Evolutionary conservation across 2,329 filamentous ascomycete species (phyloP), one percentile per base, ranked within the genome.

Genomic region (Madurella mycetomatis): DNA sequence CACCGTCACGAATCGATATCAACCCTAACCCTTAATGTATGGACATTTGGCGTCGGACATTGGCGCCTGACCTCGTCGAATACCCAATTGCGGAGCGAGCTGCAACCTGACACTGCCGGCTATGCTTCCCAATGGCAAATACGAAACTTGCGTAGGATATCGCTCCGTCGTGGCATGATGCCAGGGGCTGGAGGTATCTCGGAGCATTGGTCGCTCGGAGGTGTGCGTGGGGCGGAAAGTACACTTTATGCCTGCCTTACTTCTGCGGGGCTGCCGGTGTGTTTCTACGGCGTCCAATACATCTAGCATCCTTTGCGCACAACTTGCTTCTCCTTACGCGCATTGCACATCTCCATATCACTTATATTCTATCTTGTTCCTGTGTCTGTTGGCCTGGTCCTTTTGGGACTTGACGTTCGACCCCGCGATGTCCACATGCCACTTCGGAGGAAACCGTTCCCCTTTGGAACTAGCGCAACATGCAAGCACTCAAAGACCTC

Each of bases 401-500:
- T 25, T 7, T 25, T 11, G 13, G 11, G 34, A 7, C 31, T 34
- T 34, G 15, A 41, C 17, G 39, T 41, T 17, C 13, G 13, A 16
- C 39, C 39, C 39, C 39, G 15, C n/a, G 15, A 41, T 9, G 34
- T 15, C 34, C 11, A 37, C 34, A 37, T 37, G 34, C 34, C 34
- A 12, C 13, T 37, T 11, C 11, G 17, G 17, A 16, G 9, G 2
- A 13, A 7, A 11, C 16, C 43, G 25, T 52, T 41, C 15, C 42
- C 34, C 9, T 42, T 41, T 42, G n/a, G 31, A 32, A 37, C 16
- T 52, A 48, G 51, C 18, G 5, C n/a, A 40, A 11, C n/a, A 53
- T 53, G 51, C 51, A 53, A 53, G 31, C 51, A 53, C 51, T 53
- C 13, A 37, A 37, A 37, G 11, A 2, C 13, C 11, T 37, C 34